These are phyloP conservation scores for Pneumocystis carinii DNA, from an alignment of 1,139 yeast genomes.

Conservation along the genomic window DNA sequence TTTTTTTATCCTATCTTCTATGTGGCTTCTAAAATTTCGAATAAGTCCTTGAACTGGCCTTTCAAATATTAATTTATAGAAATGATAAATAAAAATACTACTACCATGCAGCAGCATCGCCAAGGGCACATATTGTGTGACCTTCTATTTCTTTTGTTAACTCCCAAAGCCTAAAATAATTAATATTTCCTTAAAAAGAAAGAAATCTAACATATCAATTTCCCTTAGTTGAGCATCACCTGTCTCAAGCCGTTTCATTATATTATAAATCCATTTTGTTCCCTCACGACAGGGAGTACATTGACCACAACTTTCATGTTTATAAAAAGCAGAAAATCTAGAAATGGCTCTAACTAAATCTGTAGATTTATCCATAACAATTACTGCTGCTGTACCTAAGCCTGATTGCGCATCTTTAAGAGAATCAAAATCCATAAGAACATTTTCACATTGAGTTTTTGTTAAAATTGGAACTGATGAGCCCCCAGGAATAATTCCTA, in stretches of 20 bases:
- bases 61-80: neutral
- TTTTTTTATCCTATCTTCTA: constrained; percentile 51
- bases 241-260: constrained; percentile 64
- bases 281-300: constrained; percentile 95
- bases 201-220: constrained; percentile 41
- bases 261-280: constrained; percentile 66
- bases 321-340: constrained; percentile 65
- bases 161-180: constrained; percentile 35
- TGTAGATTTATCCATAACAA: constrained; percentile 74
- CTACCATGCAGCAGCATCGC: constrained; percentile 92
- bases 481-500: constrained; percentile 81
- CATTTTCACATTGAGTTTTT: constrained; percentile 47
- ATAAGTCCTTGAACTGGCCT: constrained; percentile 55
- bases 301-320: constrained; percentile 87
- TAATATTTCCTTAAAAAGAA: neutral
- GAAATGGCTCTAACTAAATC: constrained; percentile 75
- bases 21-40: constrained; percentile 65
- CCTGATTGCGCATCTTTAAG: constrained; percentile 74
- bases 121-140: constrained; percentile 79
- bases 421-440: constrained; percentile 75
- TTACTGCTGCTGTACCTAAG: constrained; percentile 82
- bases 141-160: constrained; percentile 68
- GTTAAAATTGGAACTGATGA: constrained; percentile 72
- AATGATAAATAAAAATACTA: neutral
- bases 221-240: constrained; percentile 72